Conservation (phyloP, 345 rosid species). For the Eucalyptus tenuipes region DNA sequence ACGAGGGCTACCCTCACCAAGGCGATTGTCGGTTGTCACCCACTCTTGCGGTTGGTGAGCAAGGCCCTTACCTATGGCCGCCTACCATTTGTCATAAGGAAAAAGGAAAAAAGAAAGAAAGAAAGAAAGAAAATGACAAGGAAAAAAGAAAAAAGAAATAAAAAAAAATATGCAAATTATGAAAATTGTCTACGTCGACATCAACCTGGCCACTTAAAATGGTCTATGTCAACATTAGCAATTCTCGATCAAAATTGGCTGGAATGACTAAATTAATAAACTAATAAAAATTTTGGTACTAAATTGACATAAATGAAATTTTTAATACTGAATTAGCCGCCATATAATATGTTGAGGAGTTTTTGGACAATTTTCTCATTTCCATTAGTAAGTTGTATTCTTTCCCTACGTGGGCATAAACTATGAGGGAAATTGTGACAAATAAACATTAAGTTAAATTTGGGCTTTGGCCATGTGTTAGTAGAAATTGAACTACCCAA, state of each 20-base stretch:
- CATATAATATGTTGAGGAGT: no score
- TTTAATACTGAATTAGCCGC: no score
- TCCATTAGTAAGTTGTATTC: neutral
- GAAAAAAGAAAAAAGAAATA: rapidly evolving
- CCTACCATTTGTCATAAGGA: neutral
- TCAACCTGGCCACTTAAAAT: rapidly evolving
- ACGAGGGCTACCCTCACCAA: neutral
- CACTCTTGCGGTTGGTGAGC: neutral
- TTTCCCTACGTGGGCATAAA: neutral
- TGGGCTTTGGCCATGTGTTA: neutral
- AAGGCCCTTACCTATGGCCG: neutral
- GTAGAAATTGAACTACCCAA: rapidly evolving
- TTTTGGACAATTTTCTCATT: neutral
- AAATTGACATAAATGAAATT: no score
- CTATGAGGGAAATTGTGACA: neutral
- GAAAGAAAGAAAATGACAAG: rapidly evolving
- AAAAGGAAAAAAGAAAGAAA: no score
- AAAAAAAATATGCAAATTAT: no score
- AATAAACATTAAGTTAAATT: neutral
- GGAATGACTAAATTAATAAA: no score
- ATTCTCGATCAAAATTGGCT: no score
- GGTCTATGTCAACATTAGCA: no score
- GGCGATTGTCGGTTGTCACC: no score
- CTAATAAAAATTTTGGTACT: rapidly evolving
- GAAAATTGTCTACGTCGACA: rapidly evolving